A percentile compares a stretch with the other conserved stretches of the same genome.
Conservation (phyloP, 1,284 basidiomycete species). For the Hymenochaete sp. region DNA sequence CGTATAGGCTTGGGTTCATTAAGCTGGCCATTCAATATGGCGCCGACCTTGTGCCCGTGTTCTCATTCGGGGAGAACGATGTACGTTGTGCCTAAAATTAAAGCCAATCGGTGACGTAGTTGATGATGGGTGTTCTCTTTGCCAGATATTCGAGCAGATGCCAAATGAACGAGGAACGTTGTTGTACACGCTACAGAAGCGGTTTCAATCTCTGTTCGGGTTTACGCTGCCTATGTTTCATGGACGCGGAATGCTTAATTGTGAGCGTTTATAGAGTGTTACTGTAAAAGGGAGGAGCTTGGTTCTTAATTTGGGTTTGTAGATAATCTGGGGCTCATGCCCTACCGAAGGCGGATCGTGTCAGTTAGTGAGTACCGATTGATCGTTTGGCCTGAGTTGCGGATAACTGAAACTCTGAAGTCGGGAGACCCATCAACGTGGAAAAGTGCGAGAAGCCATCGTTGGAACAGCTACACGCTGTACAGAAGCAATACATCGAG, state of each 20-base stretch:
- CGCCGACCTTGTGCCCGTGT: constrained; percentile 89
- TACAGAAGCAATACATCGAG: constrained; percentile 85
- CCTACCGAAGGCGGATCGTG: constrained; percentile 90
- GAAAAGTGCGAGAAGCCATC: constrained; percentile 72
- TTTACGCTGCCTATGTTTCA: constrained; percentile 97
- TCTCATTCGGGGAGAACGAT: constrained; percentile 98
- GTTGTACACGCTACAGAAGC: constrained; percentile 81
- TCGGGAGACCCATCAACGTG: constrained; percentile 84
- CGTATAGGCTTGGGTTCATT: constrained; percentile 77
- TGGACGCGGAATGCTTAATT: constrained; percentile 86
- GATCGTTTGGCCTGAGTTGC: background rate
- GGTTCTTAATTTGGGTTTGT: background rate
- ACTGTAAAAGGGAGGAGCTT: background rate
- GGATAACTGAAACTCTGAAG: too few species aligned
- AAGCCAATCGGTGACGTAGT: constrained; percentile 2
- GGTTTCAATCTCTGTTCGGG: constrained; percentile 86
- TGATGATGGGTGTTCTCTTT: too few species aligned
- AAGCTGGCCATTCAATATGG: constrained; percentile 94
- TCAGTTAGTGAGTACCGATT: constrained; percentile 69
- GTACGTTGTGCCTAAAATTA: constrained; percentile 39
- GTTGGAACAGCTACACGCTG: constrained; percentile 68
- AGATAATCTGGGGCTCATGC: constrained; percentile 89
- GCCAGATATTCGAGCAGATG: constrained; percentile 90
- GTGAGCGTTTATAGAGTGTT: constrained; percentile 36
- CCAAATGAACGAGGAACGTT: constrained; percentile 89